Conservation (phyloP, 306 rosid genomes). For the Gynostemma pentaphyllum region DNA sequence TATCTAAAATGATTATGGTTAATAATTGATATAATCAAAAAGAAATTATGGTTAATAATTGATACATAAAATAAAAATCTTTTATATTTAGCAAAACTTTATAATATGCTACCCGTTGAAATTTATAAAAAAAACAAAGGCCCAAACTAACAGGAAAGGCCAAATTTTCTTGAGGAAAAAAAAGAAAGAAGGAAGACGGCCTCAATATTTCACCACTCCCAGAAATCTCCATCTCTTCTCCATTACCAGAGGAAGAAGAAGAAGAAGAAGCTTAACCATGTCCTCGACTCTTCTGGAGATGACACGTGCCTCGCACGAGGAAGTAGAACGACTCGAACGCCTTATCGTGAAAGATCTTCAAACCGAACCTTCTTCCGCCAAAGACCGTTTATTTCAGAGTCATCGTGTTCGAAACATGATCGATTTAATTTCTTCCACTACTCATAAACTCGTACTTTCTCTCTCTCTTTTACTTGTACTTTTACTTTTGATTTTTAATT, state of each 20-base stretch:
- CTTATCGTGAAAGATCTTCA: constrained; percentile 81
- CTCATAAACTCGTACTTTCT: constrained; percentile 47
- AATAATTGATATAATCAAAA: no score
- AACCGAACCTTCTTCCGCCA: constrained; percentile 45
- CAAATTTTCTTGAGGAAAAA: no score
- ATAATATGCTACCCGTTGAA: no score
- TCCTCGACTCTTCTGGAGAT: constrained; percentile 92
- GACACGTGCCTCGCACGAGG: constrained; percentile 87
- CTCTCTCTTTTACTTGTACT: not conserved
- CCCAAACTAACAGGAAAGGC: no score
- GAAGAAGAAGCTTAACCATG: constrained; percentile 30
- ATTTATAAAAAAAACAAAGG: no score
- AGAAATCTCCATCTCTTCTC: no score
- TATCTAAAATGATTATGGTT: no score
- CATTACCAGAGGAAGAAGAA: not conserved
- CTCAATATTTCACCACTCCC: no score
- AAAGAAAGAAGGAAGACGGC: no score
- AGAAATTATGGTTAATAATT: no score
- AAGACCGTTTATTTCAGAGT: constrained; percentile 78
- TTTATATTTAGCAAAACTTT: no score
- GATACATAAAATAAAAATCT: no score
- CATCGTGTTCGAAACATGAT: constrained; percentile 84
- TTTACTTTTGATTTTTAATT: not conserved
- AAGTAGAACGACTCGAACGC: constrained; percentile 86
- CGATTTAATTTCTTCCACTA: constrained; percentile 53